Base-by-base conservation (phyloP, 176 grass and related monocot genomes). In the Eleusine indica region DNA sequence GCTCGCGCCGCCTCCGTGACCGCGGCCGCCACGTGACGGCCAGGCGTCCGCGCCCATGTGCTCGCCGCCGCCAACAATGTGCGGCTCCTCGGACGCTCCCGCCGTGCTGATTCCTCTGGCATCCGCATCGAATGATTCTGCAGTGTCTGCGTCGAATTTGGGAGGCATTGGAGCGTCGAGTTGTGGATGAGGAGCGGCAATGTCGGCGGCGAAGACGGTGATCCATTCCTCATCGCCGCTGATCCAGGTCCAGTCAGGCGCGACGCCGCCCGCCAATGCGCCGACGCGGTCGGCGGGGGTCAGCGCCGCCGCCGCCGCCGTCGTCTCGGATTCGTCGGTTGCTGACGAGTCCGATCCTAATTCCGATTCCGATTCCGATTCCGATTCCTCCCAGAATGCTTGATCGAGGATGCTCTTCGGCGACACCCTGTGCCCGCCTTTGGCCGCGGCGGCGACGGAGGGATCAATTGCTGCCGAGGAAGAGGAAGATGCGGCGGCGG, bases 351-450 rank as follows among this genome's bases (percentile, higher is more conserved):
- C 54, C 25, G 32, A 35, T 35, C 32, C 32, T 0, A 35, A 35
- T 35, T 35, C 32, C 32, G 32, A 35, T 2, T 35, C 32, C 32
- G 1, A 35, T 35, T 35, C 32, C 32, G 32, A 35, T 2, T 35
- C 32, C 5, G 30, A 52, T 7, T 43, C 48, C 35, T 88, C 80
- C 87, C 87, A 88, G 28, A 80, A 19, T 11, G 10, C 3, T 39
- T 81, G 77, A 7, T 85, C 70, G 15, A 89, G 77, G 78, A 70
- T 43, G 87, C 87, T 85, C 82, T 81, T 89, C 6, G 87, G 87
- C 5, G 87, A 89, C 4, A 85, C 64, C 60, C 82, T 47, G 5
- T n/a, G 37, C 14, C 42, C 42, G 16, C 32, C 68, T 2, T 78
- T 78, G 21, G 1, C 53, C 5, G 56, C 14, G 29, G 21, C 13